Evolutionary conservation across 176 grass and related monocot species (phyloP), one percentile per base, ranked within the genome.

Genomic region (Carex pumila): DNA sequence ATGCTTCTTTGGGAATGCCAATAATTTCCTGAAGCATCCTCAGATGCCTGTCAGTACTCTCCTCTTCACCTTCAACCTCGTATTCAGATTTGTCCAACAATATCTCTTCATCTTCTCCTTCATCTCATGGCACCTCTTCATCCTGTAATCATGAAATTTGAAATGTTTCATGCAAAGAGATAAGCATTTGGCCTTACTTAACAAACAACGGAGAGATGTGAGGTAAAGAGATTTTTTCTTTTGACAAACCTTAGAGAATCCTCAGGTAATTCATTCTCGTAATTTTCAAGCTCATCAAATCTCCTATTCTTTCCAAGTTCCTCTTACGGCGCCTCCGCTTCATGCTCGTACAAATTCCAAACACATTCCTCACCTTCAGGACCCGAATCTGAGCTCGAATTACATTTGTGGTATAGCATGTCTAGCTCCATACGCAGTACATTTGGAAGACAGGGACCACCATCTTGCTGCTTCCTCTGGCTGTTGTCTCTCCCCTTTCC

Each of bases 11-110:
- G 7, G 92, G 96, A 86, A 98, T 90, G 84, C 92, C 96, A 10
- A 92, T 98, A 62, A 90, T 93, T 64, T 85, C 92, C 70, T 91
- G 79, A 13, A 95, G 91, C 90, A 95, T 95, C 79, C 93, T 86
- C 12, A 90, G 69, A 85, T 98, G 92, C 81, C 71, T 98, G 47
- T 95, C 89, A 31, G 86, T 81, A n/a, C 89, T 72, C 0, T 85
- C 85, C 7, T 80, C 87, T 4, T 84, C 90, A 8, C 63, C 86
- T 14, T 79, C 79, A 7, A 62, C 83, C 7, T 82, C 72, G 4
- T 79, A n/a, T n/a, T n/a, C 78, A 3, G 77, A 89, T 70, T 67
- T 19, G 65, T 87, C 91, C 0, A 53, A 88, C 32, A 9, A 53
- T 19, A 88, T 85, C 0, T 87, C 92, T 70, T 89, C 88, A n/a